Base-by-base conservation (phyloP, 768 basidiomycete species). In the Tricholoma sp. region DNA sequence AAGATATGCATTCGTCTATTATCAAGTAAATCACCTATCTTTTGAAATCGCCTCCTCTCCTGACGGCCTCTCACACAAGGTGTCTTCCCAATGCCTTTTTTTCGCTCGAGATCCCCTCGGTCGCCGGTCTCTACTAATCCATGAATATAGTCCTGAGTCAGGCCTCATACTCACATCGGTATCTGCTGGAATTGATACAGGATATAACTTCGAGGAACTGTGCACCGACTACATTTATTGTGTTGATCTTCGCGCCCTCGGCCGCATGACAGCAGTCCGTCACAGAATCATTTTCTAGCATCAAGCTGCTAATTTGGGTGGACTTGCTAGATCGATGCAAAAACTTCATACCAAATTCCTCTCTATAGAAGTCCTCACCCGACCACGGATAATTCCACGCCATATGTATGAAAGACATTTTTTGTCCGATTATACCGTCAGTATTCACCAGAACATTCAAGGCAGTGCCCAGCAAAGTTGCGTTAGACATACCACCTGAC, bases 41-140 rank as follows among this genome's bases (percentile, higher is more conserved):
- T 15, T 36, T 24, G 20, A 6, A 18, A n/a, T 33, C 36, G 3
- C 7, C 32, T 49, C 15, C 32, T n/a, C 53, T n/a, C 61, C 37
- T 53, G 31, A 59, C 55, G 11, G 29, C 52, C 12, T 7, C 49
- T 10, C 41, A 24, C 24, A 24, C 28, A 60, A 86, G 85, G 70
- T 66, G 52, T 41, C 59, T 45, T 72, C 76, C 7, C 66, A 72
- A 31, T 76, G 68, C 32, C 63, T 96, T 8, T 89, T 82, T 70
- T 93, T 88, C 64, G 88, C 79, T 13, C 79, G 91, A 53, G 93
- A 96, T 69, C 91, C 91, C 3, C 79, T 94, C 2, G 93, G 93
- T 6, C 80, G 93, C 36, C 80, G 94, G 48, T 94, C 93, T n/a
- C 76, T 96, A 6, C 73, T 96, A 6, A 73, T 91, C 32, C 88